phyloP scores from a whole-genome alignment of 768 basidiomycete species.

The Amylocystis lapponica region DNA sequence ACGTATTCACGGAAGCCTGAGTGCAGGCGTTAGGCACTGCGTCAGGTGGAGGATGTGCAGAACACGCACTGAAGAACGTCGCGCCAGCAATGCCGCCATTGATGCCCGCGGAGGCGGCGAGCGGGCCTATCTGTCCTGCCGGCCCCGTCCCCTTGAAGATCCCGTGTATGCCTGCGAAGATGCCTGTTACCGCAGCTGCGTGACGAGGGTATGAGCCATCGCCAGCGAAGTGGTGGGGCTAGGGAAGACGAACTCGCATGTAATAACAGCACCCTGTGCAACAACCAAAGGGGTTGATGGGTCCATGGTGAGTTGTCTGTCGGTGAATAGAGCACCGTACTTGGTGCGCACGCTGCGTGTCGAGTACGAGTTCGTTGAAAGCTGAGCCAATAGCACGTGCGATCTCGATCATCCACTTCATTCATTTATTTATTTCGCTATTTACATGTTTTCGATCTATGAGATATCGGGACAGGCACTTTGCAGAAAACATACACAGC shows the following conservation, averaged over 20 bases:
- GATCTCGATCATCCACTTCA: too few species aligned
- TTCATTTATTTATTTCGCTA: too few species aligned
- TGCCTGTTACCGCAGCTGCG: constrained; percentile 54
- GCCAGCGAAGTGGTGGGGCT: constrained; percentile 1
- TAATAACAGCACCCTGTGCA: constrained; percentile 51
- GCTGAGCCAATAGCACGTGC: too few species aligned
- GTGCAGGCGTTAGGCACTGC: background rate
- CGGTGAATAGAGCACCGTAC: too few species aligned
- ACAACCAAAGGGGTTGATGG: constrained; percentile 36
- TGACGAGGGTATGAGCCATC: constrained; percentile 21
- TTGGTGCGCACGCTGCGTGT: too few species aligned
- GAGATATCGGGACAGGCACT: too few species aligned
- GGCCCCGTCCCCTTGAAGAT: constrained; percentile 43
- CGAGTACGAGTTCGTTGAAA: too few species aligned
- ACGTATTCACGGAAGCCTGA: constrained; percentile 72
- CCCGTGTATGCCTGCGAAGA: constrained; percentile 37
- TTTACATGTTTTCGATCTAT: too few species aligned
- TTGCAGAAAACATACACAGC: too few species aligned
- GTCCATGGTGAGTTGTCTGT: constrained; percentile 23
- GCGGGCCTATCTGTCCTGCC: constrained; percentile 34
- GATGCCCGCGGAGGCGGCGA: constrained; percentile 56
- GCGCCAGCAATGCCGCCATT: constrained; percentile 70
- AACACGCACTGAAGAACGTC: constrained; percentile 70
- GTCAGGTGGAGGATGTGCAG: background rate
- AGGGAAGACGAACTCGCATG: constrained; percentile 75